Evolutionary conservation across 2,329 filamentous ascomycete genomes (phyloP), one percentile per base, ranked within the genome.

Genomic region (Cladosporium sp.): DNA sequence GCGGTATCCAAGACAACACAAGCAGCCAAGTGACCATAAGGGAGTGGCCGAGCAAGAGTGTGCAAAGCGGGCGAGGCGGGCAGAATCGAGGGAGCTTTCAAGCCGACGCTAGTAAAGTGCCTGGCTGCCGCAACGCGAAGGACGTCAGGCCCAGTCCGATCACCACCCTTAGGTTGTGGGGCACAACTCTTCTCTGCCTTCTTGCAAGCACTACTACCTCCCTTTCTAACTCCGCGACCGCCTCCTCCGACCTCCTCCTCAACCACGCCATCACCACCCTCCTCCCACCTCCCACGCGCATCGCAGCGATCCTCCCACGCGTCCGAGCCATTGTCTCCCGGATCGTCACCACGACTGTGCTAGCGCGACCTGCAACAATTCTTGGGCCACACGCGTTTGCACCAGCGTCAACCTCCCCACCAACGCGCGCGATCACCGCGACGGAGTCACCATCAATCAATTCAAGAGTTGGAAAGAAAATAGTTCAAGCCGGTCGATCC

Each of bases 301-400:
- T 47, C 21, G 6, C 2, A 18, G 51, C 61, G 34, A 38, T 21
- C 36, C 61, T 64, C 61, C 21, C 24, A 55, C 61, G 51, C 61
- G 61, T 55, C 21, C 36, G 77, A 69, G 78, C 77, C 70, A 65
- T 66, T 72, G 74, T 47, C 71, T 70, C 69, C 66, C 64, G 67
- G 65, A 69, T 66, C 49, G 44, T 64, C 38, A 63, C 60, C 74
- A 97, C 93, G 93, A 97, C 72, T 85, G 95, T 70, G 97, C 80
- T 97, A 97, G 82, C 88, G 93, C 74, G 97, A 96, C 80, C 92
- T 68, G 61, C 66, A 32, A 63, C 64, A 59, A 65, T 62, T 65
- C 59, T 36, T 54, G 26, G 38, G 28, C 34, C 57, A 57, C 64
- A 32, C 67, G 72, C 67, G 67, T 64, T 64, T 57, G 51, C 49